These are phyloP conservation scores for Fusarium cyanostomum DNA, from an alignment of 2,329 filamentous ascomycete genomes.

Conservation along the genomic window DNA sequence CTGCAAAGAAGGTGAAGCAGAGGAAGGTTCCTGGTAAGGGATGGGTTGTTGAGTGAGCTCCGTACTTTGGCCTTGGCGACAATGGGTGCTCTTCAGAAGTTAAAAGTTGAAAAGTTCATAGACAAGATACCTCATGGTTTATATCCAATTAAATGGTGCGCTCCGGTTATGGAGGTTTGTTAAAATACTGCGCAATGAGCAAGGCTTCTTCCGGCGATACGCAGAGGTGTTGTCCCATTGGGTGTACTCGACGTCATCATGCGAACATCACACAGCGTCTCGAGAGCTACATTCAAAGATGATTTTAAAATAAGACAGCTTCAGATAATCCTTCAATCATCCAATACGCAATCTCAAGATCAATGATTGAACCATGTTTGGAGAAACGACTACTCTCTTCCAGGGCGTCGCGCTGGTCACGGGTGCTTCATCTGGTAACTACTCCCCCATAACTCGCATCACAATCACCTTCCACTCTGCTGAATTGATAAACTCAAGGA, in stretches of 20 bases:
- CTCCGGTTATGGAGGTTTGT: background rate
- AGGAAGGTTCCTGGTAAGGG: conserved; percentile 75
- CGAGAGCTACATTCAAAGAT: background rate
- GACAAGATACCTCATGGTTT: conserved; percentile 36
- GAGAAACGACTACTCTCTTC: conserved; percentile 34
- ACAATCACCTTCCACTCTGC: background rate
- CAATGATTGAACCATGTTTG: background rate
- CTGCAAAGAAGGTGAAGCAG: conserved; percentile 85
- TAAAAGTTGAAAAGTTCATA: conserved; percentile 29
- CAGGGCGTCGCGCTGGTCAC: conserved; percentile 46
- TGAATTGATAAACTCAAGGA: background rate
- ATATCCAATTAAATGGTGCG: conserved; percentile 9
- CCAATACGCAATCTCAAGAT: background rate
- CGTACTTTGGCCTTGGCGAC: background rate
- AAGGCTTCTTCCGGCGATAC: background rate
- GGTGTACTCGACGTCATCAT: conserved; percentile 18
- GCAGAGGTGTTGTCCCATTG: conserved; percentile 11
- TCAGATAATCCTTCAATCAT: background rate
- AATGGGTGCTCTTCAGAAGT: background rate
- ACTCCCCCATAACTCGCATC: too few species aligned
- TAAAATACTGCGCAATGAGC: background rate
- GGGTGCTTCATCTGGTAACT: conserved; percentile 45
- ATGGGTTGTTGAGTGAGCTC: conserved; percentile 72
- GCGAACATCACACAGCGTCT: conserved; percentile 2
- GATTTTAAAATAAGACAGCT: background rate